Evolutionary conservation across 306 rosid species (phyloP).

Genomic region (Castanea sativa): DNA sequence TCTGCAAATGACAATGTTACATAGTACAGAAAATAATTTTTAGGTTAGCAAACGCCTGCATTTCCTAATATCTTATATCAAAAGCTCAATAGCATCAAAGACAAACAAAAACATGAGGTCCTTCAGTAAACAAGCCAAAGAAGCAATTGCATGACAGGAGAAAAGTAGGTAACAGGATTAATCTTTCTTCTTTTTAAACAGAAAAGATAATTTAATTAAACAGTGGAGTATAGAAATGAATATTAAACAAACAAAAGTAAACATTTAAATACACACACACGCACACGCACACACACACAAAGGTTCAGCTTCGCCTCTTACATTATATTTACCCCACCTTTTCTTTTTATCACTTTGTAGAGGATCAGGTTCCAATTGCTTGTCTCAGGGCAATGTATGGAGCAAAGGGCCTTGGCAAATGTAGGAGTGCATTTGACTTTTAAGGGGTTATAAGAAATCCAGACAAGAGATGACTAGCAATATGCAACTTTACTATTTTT

Average conservation of each 20-base stretch:
- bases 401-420: background rate
- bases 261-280: background rate
- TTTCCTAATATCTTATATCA: constrained; percentile 9
- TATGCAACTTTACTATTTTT: background rate
- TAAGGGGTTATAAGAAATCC: background rate
- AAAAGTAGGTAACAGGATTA: background rate
- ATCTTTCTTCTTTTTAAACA: background rate
- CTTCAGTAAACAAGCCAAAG: background rate
- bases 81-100: background rate
- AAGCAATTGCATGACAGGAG: background rate
- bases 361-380: background rate
- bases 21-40: background rate
- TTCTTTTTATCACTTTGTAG: background rate
- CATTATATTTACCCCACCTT: background rate
- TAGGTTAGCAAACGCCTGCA: background rate
- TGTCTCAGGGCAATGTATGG: background rate
- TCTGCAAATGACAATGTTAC: constrained; percentile 44
- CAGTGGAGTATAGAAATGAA: background rate
- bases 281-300: background rate
- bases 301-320: too few species aligned
- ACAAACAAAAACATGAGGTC: background rate
- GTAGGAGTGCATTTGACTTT: background rate
- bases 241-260: too few species aligned
- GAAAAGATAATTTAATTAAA: background rate
- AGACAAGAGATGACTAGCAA: background rate